Base-by-base conservation (phyloP, 139 green algal genomes). In the Coccomyxa sp. region DNA sequence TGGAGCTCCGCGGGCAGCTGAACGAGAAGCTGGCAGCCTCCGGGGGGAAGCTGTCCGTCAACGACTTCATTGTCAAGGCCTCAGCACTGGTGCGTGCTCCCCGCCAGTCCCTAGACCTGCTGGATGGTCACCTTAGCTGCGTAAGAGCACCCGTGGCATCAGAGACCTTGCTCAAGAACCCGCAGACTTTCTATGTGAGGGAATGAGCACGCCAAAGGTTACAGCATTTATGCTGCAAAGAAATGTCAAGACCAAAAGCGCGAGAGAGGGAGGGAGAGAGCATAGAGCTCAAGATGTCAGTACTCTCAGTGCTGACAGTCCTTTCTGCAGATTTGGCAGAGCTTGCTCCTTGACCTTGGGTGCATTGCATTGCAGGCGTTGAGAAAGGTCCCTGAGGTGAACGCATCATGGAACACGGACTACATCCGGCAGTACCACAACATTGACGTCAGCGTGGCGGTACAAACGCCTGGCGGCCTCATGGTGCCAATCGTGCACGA, bases 31-130 rank as follows among this genome's bases (percentile, higher is more conserved):
- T 90, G 3, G 88, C 84, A 7, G 73, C 82, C 5, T 39, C 83
- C 24, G 90, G 86, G 40, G 79, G 44, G 40, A 99, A 99, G 89
- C 83, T 99, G 70, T 94, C 84, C 24, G 87, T 99, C 36, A 99
- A 98, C 82, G 96, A 99, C 84, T 98, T 99, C 73, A 78, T 99
- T 33, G 87, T 99, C 89, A 99, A 99, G 82, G 93, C 94, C 27
- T 85, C 90, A 27, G 93, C 93, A 12, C 82, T 94, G 83, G 86
- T 86, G 38, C 68, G 70, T 36, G 6, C 37, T 54, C 58, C n/a
- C n/a, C n/a, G n/a, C n/a, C n/a, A n/a, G n/a, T n/a, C n/a, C 0
- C 2, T 79, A 31, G 33, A 27, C 22, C 39, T 68, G 0, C 7
- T 77, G 40, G 27, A 38, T 38, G 29, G 50, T n/a, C n/a, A n/a